Base-by-base conservation (phyloP, 108 stramenopile genomes). In the Nitzschia sp. region DNA sequence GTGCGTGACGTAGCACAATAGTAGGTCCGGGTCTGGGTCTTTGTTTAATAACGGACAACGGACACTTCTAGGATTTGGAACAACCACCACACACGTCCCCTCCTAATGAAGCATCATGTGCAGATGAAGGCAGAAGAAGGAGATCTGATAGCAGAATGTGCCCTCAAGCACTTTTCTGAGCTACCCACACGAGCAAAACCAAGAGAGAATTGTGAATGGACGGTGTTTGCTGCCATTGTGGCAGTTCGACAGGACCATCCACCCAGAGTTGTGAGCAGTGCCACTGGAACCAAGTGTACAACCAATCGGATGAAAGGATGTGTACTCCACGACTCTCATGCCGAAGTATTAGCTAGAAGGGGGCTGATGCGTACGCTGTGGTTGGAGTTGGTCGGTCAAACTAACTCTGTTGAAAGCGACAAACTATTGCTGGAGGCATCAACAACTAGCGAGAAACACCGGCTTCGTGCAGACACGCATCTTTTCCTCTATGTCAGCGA, bases 401-500 rank as follows among this genome's bases (percentile, higher is more conserved):
- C 66, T 6, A 34, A 34, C 29, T 34, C 29, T 34, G 29, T 5
- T 34, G 29, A 34, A 5, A n/a, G n/a, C n/a, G 29, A 3, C 29
- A 34, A 34, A 34, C 1, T 5, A 34, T 34, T 34, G 5, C 29
- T 34, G 29, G 29, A 34, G 29, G 29, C 29, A 34, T 34, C 29
- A 34, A 34, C 29, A 39, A 41, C 14, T 8, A 34, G 3, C 60
- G 14, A n/a, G n/a, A n/a, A n/a, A 53, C 42, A 57, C 25, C 17
- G n/a, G 41, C 54, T 66, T 40, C 61, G 24, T 21, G 53, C 59
- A 9, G 62, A 75, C 56, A 76, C 86, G 19, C 65, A 78, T n/a
- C 70, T 97, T 19, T 90, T 95, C 74, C 71, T 97, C 62, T 97
- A 95, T 78, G 80, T 95, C 39, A 91, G 88, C 52, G 94, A 95